Evolutionary conservation across 176 grass and related monocot species (phyloP), one percentile per base, ranked within the genome.

Genomic region (Secale cereale): DNA sequence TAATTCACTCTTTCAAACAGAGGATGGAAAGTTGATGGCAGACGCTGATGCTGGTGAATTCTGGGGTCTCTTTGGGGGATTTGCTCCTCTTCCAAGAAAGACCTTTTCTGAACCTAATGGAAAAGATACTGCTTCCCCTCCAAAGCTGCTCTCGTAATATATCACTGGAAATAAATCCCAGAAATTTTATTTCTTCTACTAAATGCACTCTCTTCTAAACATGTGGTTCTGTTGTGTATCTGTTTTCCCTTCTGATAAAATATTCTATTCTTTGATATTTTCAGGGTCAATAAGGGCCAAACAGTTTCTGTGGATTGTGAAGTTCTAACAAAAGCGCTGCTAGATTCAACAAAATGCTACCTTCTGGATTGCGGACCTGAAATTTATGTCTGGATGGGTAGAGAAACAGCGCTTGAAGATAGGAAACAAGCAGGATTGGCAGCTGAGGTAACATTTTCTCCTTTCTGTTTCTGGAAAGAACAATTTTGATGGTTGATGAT

Each of bases 1-100:
- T 67, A 89, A 94, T 77, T n/a, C 59, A 61, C 2, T 80, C 74
- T 75, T 85, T 74, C 32, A 70, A 83, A 85, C 66, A 98, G 93
- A 98, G 88, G 97, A 98, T 77, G 97, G 97, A 61, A 98, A 94
- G 81, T 75, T 98, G 81, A 98, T 98, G 97, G 97, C 93, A 81
- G 97, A 98, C 25, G 93, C 86, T 79, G 97, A 98, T 63, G 97
- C 97, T 76, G 97, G 93, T 89, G 97, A 98, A 79, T 98, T 98
- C 80, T 98, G 93, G 97, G 93, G 88, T 27, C 89, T 91, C 29
- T 98, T 98, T 86, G 97, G 97, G 17, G 97, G 97, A 63, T 96
- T 98, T 86, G 93, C 97, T 79, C 97, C 97, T 87, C 86, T 98
- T 60, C 93, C 93, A 80, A 94, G 97, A 72, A 98, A 98, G 81